phyloP scores from a whole-genome alignment of 2,329 filamentous ascomycete species.

The Shiraia sp. region DNA sequence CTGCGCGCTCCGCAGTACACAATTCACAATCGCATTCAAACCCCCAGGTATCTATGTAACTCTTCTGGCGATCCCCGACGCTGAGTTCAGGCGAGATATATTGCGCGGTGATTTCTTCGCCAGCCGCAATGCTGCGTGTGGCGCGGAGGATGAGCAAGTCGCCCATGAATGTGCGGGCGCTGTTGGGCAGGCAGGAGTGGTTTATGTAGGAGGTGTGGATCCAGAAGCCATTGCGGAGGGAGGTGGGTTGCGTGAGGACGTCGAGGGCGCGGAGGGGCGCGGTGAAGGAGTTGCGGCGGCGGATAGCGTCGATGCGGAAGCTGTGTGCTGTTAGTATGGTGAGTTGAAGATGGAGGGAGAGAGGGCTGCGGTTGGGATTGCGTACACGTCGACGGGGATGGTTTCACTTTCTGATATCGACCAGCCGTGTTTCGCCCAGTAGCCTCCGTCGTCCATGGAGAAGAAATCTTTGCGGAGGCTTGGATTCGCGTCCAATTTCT shows the following conservation, averaged over 20 bases:
- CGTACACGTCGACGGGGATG: slow-evolving; percentile 47
- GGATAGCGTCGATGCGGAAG: slow-evolving; percentile 52
- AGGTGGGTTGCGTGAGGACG: slow-evolving; percentile 14
- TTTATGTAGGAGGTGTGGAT: slow-evolving; percentile 47
- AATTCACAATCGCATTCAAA: slow-evolving; percentile 27
- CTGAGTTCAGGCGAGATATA: slow-evolving; percentile 27
- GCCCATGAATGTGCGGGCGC: slow-evolving; percentile 44
- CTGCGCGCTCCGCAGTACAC: slow-evolving; percentile 15
- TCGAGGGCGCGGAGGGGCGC: slow-evolving; percentile 28
- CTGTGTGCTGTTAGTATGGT: slow-evolving; percentile 5
- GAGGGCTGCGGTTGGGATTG: background rate
- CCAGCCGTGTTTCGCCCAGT: slow-evolving; percentile 39
- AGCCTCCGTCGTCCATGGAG: slow-evolving; percentile 40
- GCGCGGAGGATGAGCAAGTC: slow-evolving; percentile 47
- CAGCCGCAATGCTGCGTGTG: slow-evolving; percentile 32
- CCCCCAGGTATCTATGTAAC: slow-evolving; percentile 19
- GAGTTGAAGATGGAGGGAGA: too few species aligned
- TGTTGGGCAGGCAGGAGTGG: slow-evolving; percentile 49
- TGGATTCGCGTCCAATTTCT: slow-evolving; percentile 54
- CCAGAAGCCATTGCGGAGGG: slow-evolving; percentile 45
- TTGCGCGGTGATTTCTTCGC: slow-evolving; percentile 28
- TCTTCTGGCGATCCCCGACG: slow-evolving; percentile 19
- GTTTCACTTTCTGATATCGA: slow-evolving; percentile 25
- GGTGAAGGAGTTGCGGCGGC: slow-evolving; percentile 52
- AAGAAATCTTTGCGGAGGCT: slow-evolving; percentile 37